Evolutionary conservation across 148 eudicot genomes (phyloP).

Genomic region (Vaccinium vitisidaea): DNA sequence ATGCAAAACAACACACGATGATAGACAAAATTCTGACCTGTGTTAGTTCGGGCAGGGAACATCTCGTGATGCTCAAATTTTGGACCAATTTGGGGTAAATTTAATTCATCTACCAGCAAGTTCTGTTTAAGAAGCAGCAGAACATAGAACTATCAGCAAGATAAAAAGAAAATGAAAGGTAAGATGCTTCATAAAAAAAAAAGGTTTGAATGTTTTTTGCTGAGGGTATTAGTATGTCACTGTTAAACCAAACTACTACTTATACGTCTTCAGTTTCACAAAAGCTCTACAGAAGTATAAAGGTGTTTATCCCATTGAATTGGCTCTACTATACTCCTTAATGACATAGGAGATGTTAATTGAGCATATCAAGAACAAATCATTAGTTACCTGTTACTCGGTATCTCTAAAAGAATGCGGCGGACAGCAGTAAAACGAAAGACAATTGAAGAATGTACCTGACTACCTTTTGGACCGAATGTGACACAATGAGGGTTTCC

Average conservation of each 20-base stretch:
- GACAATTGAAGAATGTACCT: constrained; percentile 45
- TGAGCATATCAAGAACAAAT: no score
- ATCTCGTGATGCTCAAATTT: constrained; percentile 85
- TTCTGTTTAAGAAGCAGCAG: constrained; percentile 45
- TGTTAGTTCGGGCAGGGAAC: constrained; percentile 94
- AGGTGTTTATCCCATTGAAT: no score
- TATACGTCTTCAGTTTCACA: no score
- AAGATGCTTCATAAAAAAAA: neutral
- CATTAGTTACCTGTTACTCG: no score
- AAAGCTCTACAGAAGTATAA: no score
- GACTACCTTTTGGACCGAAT: constrained; percentile 60
- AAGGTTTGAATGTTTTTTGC: no score
- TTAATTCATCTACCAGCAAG: constrained; percentile 79
- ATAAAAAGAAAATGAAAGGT: neutral
- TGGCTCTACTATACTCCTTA: no score
- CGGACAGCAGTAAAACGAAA: neutral
- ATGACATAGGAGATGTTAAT: no score
- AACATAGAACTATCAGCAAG: neutral
- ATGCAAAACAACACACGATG: neutral
- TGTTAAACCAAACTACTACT: no score
- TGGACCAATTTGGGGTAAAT: constrained; percentile 87
- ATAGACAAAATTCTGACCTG: constrained; percentile 52
- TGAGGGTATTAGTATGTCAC: no score
- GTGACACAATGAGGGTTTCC: constrained; percentile 98
- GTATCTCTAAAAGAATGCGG: no score